Evolutionary conservation across 495 filamentous ascomycete genomes (phyloP).

Genomic region (Hypoxylon rickii): DNA sequence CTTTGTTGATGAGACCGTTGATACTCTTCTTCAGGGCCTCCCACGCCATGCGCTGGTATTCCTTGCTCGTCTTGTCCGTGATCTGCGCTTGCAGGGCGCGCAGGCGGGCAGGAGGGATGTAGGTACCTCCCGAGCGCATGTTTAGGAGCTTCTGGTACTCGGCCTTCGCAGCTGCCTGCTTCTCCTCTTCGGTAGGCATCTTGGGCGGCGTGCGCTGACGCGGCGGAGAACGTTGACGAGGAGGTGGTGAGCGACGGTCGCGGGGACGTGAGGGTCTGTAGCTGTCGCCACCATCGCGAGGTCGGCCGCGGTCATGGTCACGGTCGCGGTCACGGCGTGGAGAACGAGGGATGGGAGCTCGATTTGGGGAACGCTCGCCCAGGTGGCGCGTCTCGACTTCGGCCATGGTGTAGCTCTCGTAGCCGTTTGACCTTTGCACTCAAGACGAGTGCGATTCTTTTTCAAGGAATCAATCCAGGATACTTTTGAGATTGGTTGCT

Average conservation of each 20-base stretch:
- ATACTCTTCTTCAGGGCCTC: slow-evolving; percentile 98
- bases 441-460: too few relatives aligned
- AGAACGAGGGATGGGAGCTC: slow-evolving; percentile 31
- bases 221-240: slow-evolving; percentile 32
- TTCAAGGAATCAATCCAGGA: too few relatives aligned
- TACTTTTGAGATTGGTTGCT: background rate
- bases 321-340: slow-evolving; percentile 37
- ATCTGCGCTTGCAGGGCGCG: slow-evolving; percentile 94
- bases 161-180: slow-evolving; percentile 76
- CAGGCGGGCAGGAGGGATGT: slow-evolving; percentile 90
- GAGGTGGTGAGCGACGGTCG: slow-evolving; percentile 23
- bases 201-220: slow-evolving; percentile 56
- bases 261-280: slow-evolving; percentile 43
- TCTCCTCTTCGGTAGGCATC: slow-evolving; percentile 77
- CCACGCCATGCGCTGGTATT: slow-evolving; percentile 99
- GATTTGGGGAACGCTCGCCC: slow-evolving; percentile 32
- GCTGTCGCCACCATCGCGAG: slow-evolving; percentile 48
- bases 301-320: slow-evolving; percentile 37
- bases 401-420: slow-evolving; percentile 31
- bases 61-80: slow-evolving; percentile 92
- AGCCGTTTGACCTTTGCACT: background rate
- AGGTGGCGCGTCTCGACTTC: slow-evolving; percentile 38
- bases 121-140: slow-evolving; percentile 91
- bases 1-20: slow-evolving; percentile 98
- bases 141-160: slow-evolving; percentile 90